Evolutionary conservation across 192 early-diverging fungal genomes (phyloP), one percentile per base, ranked within the genome.

Genomic region (Backusella morwellensis): DNA sequence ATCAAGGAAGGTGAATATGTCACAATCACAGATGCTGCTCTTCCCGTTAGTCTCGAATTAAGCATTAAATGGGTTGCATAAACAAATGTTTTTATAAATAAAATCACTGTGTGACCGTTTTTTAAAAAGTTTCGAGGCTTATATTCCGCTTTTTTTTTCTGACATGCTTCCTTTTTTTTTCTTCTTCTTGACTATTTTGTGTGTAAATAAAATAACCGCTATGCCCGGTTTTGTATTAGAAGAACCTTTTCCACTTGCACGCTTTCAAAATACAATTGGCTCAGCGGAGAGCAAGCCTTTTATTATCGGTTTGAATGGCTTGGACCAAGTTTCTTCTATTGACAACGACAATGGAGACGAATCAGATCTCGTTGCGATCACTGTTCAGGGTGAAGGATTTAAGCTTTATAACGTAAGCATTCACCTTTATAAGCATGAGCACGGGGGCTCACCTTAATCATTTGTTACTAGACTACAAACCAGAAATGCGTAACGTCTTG

Each of bases 11-110:
- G 90, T 3, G 90, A 93, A 26, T 90, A 87, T 63, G 86, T 99
- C 52, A 91, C 89, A 9, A 92, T 97, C 42, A 97, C 97, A 0
- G 97, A 97, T 83, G 85, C 87, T 69, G 79, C 83, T 7, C 82
- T 96, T 70, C 93, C 93, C 5, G 88, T 95, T 72, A 82, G 77
- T 44, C 68, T 87, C 66, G 86, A 77, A 76, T 77, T 76, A 76
- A 82, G 11, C 75, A 84, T 76, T 17, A 75, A 54, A 52, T 78
- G 70, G 68, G 54, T 26, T 59, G 54, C 54, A 59, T 59, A 59
- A 59, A 23, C 0, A 8, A 54, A 9, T 29, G 1, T 32, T 32
- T 32, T 32, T 32, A 32, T 32, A 3, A 23, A 59, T 8, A 26
- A 59, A 23, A 26, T 9, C 4, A 3, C 3, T 59, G 19, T 59